phyloP scores from a whole-genome alignment of 2,329 filamentous ascomycete species.

The Sarocladium brachiariae region DNA sequence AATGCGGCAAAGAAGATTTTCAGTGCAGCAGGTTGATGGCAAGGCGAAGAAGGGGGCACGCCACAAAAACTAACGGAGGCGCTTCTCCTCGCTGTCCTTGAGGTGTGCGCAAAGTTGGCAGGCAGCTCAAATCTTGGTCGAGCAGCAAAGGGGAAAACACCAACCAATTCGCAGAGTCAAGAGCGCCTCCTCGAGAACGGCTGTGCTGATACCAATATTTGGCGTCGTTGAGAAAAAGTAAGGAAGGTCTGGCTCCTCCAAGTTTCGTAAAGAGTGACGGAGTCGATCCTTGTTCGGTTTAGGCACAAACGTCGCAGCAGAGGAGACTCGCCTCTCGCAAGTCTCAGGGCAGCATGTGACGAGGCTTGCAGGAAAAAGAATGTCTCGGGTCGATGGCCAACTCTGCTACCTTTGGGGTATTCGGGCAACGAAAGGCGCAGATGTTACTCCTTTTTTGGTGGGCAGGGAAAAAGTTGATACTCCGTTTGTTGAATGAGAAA shows the following conservation, averaged over 20 bases:
- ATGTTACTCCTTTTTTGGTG: no score
- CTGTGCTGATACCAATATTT: neutral
- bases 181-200: neutral
- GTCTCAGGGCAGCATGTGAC: conserved; percentile 1
- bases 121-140: neutral
- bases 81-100: neutral
- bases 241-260: conserved; percentile 1
- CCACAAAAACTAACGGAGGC: conserved; percentile 13
- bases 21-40: conserved; percentile 2
- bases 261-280: neutral
- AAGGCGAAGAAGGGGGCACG: conserved; percentile 14
- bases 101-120: neutral
- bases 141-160: neutral
- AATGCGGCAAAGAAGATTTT: neutral
- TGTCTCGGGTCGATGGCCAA: conserved; percentile 5
- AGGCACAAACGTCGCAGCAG: neutral
- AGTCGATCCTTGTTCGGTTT: neutral
- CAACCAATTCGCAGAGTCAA: neutral
- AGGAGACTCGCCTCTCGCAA: neutral
- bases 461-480: neutral
- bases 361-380: neutral
- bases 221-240: neutral
- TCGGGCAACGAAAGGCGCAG: neutral
- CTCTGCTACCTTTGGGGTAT: neutral
- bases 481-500: neutral